Conservation (phyloP, 148 eudicot genomes). For the Chenopodium formosanum region DNA sequence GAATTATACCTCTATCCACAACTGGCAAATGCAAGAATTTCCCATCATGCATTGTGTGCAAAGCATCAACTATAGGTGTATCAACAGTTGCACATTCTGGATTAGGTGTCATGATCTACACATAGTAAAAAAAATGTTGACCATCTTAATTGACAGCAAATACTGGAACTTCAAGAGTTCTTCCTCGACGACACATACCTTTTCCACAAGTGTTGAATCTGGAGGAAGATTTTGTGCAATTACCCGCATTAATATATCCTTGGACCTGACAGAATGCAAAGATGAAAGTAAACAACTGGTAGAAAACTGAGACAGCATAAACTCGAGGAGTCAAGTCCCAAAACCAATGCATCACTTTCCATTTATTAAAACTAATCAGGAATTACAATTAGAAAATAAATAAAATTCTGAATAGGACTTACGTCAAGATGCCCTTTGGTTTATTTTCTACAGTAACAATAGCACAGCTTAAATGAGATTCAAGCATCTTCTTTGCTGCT, state of each 20-base stretch:
- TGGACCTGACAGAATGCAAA: slow-evolving; percentile 51
- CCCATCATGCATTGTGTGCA: slow-evolving; percentile 96
- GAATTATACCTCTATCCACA: slow-evolving; percentile 72
- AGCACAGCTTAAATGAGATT: slow-evolving; percentile 62
- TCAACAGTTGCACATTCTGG: slow-evolving; percentile 94
- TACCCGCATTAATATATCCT: slow-evolving; percentile 91
- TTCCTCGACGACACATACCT: slow-evolving; percentile 43
- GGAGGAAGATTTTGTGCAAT: slow-evolving; percentile 76
- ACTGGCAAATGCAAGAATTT: slow-evolving; percentile 96
- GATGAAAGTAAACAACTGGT: not conserved
- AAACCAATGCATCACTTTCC: not conserved
- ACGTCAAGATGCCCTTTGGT: slow-evolving; percentile 91
- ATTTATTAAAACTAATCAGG: not conserved
- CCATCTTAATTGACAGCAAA: not conserved
- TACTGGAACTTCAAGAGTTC: not conserved
- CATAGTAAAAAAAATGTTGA: slow-evolving; percentile 2
- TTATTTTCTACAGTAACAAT: slow-evolving; percentile 71
- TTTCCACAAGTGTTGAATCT: slow-evolving; percentile 83
- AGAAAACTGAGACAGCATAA: not conserved
- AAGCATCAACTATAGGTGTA: slow-evolving; percentile 94
- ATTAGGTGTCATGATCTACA: slow-evolving; percentile 96
- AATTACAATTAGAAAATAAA: not conserved
- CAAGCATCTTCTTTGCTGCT: slow-evolving; percentile 87
- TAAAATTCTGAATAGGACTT: slow-evolving; percentile 25
- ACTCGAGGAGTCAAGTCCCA: not conserved